phyloP scores from a whole-genome alignment of 2,329 filamentous ascomycete species.

The Corynespora cassiicola region DNA sequence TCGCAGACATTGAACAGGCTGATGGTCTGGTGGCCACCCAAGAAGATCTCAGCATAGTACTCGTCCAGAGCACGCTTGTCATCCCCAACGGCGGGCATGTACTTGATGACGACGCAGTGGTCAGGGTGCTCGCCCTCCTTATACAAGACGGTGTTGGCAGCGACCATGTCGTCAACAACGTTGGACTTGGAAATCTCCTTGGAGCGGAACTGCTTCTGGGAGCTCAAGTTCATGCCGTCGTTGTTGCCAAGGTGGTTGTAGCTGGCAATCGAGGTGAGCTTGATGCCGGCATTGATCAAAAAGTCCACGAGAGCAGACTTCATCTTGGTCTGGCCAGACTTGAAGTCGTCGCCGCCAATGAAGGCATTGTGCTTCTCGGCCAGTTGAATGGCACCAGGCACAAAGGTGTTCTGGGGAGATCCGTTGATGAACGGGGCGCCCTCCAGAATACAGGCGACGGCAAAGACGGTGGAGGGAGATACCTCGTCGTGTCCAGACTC shows the following conservation, averaged over 20 bases:
- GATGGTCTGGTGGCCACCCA: slow-evolving; percentile 98
- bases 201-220: slow-evolving; percentile 97
- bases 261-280: slow-evolving; percentile 95
- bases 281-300: slow-evolving; percentile 97
- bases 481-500: slow-evolving; percentile 87
- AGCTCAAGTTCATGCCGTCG: slow-evolving; percentile 97
- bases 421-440: slow-evolving; percentile 96
- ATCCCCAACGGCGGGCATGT: slow-evolving; percentile 98
- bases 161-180: slow-evolving; percentile 99
- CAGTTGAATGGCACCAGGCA: slow-evolving; percentile 87
- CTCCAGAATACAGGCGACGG: slow-evolving; percentile 92
- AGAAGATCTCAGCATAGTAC: slow-evolving; percentile 99
- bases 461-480: slow-evolving; percentile 94
- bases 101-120: slow-evolving; percentile 99
- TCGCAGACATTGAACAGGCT: slow-evolving; percentile 99
- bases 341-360: slow-evolving; percentile 98
- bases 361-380: slow-evolving; percentile 87
- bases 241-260: slow-evolving; percentile 99
- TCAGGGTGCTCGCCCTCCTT: slow-evolving; percentile 92
- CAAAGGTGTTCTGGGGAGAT: slow-evolving; percentile 98
- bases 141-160: slow-evolving; percentile 91
- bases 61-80: slow-evolving; percentile 99
- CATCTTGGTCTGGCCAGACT: slow-evolving; percentile 99
- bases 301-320: slow-evolving; percentile 99
- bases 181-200: slow-evolving; percentile 99